A percentile compares a stretch with the other conserved stretches of the same genome.
Conservation (phyloP, 768 basidiomycete genomes). For the Boletus sp. region DNA sequence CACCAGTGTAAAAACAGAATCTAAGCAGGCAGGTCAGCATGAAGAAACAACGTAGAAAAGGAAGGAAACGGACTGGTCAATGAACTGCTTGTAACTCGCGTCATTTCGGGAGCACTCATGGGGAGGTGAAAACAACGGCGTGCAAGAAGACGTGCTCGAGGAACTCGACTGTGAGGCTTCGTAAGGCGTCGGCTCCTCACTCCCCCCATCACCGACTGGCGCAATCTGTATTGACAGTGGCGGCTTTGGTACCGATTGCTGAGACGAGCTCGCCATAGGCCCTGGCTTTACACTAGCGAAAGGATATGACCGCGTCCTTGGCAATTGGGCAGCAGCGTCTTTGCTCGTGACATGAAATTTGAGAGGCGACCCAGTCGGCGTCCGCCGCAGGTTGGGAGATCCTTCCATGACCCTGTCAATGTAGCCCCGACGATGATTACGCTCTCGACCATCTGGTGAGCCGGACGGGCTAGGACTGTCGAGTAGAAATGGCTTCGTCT, state of each 20-base stretch:
- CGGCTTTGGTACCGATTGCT: slow-evolving; percentile 3
- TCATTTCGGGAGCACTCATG: slow-evolving; percentile 27
- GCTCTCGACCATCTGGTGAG: slow-evolving; percentile 17
- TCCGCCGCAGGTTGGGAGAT: slow-evolving; percentile 38
- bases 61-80: slow-evolving; percentile 53
- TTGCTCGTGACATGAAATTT: slow-evolving; percentile 20
- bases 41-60: neutral
- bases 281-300: slow-evolving; percentile 1
- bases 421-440: slow-evolving; percentile 62
- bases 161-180: slow-evolving; percentile 43
- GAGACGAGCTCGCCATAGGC: slow-evolving; percentile 12
- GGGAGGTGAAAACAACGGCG: slow-evolving; percentile 42
- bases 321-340: slow-evolving; percentile 22
- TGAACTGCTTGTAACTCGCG: slow-evolving; percentile 57
- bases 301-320: slow-evolving; percentile 40
- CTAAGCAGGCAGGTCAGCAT: slow-evolving; percentile 35
- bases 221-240: slow-evolving; percentile 13
- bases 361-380: slow-evolving; percentile 50
- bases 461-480: slow-evolving; percentile 13
- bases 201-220: slow-evolving; percentile 21
- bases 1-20: slow-evolving; percentile 81
- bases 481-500: slow-evolving; percentile 1
- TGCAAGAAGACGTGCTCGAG: slow-evolving; percentile 44
- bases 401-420: slow-evolving; percentile 42
- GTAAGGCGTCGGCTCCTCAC: slow-evolving; percentile 47